Percentiles rank a stretch among this genome's conserved stretches.
These are phyloP conservation scores for Rutstroemia sp. DNA, from an alignment of 2,329 filamentous ascomycete species.

Conservation along the genomic window DNA sequence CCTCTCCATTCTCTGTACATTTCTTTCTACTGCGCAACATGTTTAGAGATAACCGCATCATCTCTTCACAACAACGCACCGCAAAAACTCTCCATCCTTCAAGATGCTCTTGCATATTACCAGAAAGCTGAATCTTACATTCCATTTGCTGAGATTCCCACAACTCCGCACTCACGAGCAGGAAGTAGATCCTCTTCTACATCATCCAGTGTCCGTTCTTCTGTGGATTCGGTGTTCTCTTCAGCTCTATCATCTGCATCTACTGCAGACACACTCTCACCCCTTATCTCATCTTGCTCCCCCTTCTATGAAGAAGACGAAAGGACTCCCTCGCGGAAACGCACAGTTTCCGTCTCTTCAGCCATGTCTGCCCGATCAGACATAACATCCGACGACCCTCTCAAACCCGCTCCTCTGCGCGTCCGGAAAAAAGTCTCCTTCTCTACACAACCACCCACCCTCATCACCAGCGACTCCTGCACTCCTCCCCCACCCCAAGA, in stretches of 20 bases:
- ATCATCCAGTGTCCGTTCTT: conserved; percentile 23
- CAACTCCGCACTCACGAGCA: conserved; percentile 4
- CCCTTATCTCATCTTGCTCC: conserved; percentile 10
- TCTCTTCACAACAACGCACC: conserved; percentile 20
- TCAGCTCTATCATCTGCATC: conserved; percentile 15
- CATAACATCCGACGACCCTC: neutral
- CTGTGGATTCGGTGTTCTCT: conserved; percentile 25
- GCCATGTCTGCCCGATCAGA: neutral
- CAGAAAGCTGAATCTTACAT: conserved; percentile 20
- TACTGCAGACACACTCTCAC: conserved; percentile 4
- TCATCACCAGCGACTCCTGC: neutral
- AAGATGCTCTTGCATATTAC: conserved; percentile 23
- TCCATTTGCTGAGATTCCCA: conserved; percentile 16
- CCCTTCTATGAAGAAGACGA: conserved; percentile 10
- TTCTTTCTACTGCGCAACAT: conserved; percentile 27
- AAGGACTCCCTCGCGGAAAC: conserved; percentile 3
- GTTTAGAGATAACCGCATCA: conserved; percentile 24
- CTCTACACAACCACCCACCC: neutral
- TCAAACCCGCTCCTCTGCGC: conserved; percentile 12
- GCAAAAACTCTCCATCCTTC: conserved; percentile 25
- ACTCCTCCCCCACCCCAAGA: neutral
- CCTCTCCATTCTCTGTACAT: conserved; percentile 27
- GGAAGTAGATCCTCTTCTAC: conserved; percentile 7
- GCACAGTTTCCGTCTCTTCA: conserved; percentile 5
- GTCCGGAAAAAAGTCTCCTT: conserved; percentile 28